Evolutionary conservation across 2,329 filamentous ascomycete genomes (phyloP), one percentile per base, ranked within the genome.

Genomic region (Cryphonectria nitschkei): DNA sequence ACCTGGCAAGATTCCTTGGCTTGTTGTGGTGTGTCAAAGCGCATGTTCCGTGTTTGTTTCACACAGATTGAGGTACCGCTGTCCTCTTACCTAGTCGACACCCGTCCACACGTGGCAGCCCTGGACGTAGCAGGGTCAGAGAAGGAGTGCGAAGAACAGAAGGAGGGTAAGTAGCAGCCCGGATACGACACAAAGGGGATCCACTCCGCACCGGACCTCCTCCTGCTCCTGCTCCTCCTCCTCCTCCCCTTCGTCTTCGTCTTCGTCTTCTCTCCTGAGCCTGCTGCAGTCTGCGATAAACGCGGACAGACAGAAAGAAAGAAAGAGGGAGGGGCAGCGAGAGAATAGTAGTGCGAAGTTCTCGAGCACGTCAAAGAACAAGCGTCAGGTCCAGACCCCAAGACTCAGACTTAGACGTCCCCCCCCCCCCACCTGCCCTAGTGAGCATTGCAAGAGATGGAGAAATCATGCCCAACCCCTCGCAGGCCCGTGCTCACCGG

Each of bases 31-130:
- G 22, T 50, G 46, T 50, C 46, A 50, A n/a, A 50, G 46, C 22
- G 46, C 46, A 22, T 50, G 46, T 50, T 50, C 46, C 46, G 46
- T n/a, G 11, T n/a, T 50, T 50, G 46, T 50, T 50, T 50, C 46
- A 50, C 46, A 50, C 46, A 50, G 19, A 50, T 50, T 50, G 46
- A 50, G 46, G 46, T 50, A 22, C 46, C 22, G 43, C 43, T 50
- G 22, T 19, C 1, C 46, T 50, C 46, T 50, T 50, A 50, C 41
- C 41, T 43, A 14, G 19, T 50, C 46, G 46, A 50, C 9, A 50
- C 46, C 46, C 46, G 52, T 56, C 52, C 52, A 29, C 52, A 56
- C 26, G 52, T 56, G 52, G 52, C 52, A 56, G 26, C 52, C 52
- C 26, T 16, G 52, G 52, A 5, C n/a, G 52, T 26, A 56, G 1